phyloP scores from a whole-genome alignment of 1,284 basidiomycete genomes.

The Cystobasidium slooffiae region DNA sequence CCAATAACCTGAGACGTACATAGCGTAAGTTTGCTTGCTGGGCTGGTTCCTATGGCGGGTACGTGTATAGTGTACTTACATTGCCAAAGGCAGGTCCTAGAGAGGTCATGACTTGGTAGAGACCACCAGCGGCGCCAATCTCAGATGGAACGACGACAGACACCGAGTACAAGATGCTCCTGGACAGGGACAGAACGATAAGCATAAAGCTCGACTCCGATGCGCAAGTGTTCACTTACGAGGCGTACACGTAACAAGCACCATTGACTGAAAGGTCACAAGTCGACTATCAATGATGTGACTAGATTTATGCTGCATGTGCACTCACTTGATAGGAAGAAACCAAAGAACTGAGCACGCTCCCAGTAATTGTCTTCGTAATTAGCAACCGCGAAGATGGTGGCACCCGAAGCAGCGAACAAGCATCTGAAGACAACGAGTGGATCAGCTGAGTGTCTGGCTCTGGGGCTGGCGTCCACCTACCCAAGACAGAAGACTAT shows the following conservation, averaged over 20 bases:
- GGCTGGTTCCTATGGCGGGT: too few species aligned
- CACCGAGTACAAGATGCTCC: slow-evolving; percentile 38
- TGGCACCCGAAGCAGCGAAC: slow-evolving; percentile 47
- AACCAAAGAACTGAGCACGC: slow-evolving; percentile 51
- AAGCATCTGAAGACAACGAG: slow-evolving; percentile 5
- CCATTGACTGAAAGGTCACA: slow-evolving; percentile 17
- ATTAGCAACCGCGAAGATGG: slow-evolving; percentile 53
- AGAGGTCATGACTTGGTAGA: slow-evolving; percentile 43
- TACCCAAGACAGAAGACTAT: slow-evolving; percentile 34
- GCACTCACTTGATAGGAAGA: slow-evolving; percentile 45
- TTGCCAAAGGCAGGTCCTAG: slow-evolving; percentile 34
- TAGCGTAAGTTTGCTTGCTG: too few species aligned
- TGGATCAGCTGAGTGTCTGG: background rate
- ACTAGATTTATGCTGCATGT: background rate
- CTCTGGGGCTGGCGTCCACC: background rate
- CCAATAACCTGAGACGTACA: slow-evolving; percentile 28
- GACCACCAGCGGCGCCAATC: slow-evolving; percentile 38
- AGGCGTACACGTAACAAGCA: slow-evolving; percentile 41
- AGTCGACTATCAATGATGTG: background rate
- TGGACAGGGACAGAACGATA: too few species aligned
- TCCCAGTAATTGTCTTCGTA: slow-evolving; percentile 53
- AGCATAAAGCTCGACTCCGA: too few species aligned
- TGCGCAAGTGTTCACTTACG: too few species aligned
- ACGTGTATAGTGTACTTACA: too few species aligned
- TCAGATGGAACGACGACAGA: slow-evolving; percentile 38